Evolutionary conservation across 768 basidiomycete genomes (phyloP).

Genomic region (Fibroporia radiculosa): DNA sequence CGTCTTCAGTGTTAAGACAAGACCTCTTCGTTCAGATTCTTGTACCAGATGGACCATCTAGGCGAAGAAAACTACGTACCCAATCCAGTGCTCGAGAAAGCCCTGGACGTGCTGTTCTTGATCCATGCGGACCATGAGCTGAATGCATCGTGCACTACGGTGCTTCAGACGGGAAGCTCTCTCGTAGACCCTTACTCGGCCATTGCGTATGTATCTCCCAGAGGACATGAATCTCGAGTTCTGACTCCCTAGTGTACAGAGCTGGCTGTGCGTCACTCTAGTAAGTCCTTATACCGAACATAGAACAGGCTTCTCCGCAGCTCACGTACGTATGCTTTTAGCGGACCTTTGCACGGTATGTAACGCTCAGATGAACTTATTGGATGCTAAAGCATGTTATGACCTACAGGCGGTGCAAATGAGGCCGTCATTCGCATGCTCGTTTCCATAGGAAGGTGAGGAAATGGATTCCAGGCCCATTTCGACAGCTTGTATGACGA

Average conservation of each 20-base stretch:
- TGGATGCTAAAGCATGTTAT: conserved; percentile 66
- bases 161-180: conserved; percentile 82
- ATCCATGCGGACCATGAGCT: conserved; percentile 89
- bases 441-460: conserved; percentile 75
- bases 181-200: conserved; percentile 89
- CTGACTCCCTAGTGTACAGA: conserved; percentile 34
- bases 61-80: conserved; percentile 67
- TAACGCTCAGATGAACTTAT: conserved; percentile 1
- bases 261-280: conserved; percentile 87
- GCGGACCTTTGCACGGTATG: conserved; percentile 64
- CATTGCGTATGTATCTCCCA: conserved; percentile 44
- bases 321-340: conserved; percentile 25
- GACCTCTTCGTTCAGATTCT: conserved; percentile 49
- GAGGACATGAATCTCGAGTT: not conserved
- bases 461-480: no score
- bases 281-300: no score
- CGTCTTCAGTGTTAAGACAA: not conserved
- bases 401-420: conserved; percentile 66
- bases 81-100: conserved; percentile 79
- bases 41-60: conserved; percentile 87
- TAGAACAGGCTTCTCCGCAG: no score
- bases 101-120: conserved; percentile 81
- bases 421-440: conserved; percentile 95
- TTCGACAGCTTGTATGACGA: no score
- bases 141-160: conserved; percentile 80